A percentile compares a stretch with the other conserved stretches of the same genome.
Conservation (phyloP, 495 filamentous ascomycete genomes). For the Talaromyces ruber region DNA sequence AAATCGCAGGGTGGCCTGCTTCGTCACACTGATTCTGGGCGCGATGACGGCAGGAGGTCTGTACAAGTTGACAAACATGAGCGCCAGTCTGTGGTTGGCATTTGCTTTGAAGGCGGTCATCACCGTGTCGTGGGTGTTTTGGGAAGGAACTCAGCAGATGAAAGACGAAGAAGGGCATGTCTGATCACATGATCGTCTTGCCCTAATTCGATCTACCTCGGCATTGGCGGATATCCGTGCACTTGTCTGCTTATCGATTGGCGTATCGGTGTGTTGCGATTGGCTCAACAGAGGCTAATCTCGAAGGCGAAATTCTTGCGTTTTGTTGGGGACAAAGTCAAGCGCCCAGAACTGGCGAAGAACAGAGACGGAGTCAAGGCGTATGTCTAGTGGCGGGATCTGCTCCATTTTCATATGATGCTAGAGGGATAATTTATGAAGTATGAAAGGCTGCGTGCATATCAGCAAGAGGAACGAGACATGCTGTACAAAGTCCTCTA, state of each 20-base stretch:
- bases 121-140: slow-evolving; percentile 9
- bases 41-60: slow-evolving; percentile 31
- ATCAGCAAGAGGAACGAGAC: background rate
- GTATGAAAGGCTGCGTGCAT: too few species aligned
- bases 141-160: background rate
- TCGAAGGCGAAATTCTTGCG: background rate
- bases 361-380: background rate
- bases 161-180: background rate
- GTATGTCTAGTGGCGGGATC: background rate
- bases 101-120: slow-evolving; percentile 25
- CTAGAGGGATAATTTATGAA: background rate
- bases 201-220: background rate
- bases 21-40: slow-evolving; percentile 26
- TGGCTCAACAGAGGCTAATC: background rate
- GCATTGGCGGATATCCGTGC: background rate
- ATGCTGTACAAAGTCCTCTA: too few species aligned
- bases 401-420: background rate
- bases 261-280: background rate
- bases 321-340: slow-evolving; percentile 7
- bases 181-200: background rate
- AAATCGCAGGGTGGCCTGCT: slow-evolving; percentile 24
- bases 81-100: slow-evolving; percentile 29
- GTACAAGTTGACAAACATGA: slow-evolving; percentile 19
- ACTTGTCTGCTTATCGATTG: background rate
- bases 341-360: background rate